Evolutionary conservation across 345 rosid species (phyloP).

Genomic region (Conringia planisiliqua): DNA sequence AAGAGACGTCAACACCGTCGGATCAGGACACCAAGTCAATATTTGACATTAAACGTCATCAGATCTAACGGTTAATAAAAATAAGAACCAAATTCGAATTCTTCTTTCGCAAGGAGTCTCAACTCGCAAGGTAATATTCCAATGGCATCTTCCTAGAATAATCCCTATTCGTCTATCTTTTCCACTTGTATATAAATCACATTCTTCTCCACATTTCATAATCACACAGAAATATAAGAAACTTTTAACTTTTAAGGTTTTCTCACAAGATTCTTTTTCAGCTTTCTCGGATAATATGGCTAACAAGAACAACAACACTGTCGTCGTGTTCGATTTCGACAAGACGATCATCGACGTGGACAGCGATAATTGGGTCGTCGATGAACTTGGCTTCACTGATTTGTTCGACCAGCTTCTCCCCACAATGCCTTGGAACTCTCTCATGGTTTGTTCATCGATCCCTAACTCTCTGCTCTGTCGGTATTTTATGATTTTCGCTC

Average conservation of each 20-base stretch:
- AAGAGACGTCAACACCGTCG: conserved; percentile 25
- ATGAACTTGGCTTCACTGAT: conserved; percentile 61
- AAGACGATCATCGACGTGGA: conserved; percentile 72
- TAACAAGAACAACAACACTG: conserved; percentile 22
- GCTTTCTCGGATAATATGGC: background rate
- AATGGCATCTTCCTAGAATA: conserved; percentile 29
- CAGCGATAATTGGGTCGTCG: conserved; percentile 74
- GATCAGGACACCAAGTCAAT: conserved; percentile 12
- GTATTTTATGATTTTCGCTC: background rate
- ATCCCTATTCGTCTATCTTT: background rate
- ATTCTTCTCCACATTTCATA: conserved; percentile 6
- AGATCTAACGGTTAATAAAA: conserved; percentile 20
- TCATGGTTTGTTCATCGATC: conserved; percentile 48
- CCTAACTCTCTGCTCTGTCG: background rate
- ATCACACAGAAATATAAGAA: background rate
- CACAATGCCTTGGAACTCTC: conserved; percentile 79
- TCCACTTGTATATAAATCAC: conserved; percentile 13
- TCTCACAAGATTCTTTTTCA: background rate
- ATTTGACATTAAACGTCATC: background rate
- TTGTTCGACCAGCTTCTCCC: conserved; percentile 66
- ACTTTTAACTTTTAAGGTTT: background rate
- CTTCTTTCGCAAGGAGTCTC: background rate
- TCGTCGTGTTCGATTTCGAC: conserved; percentile 67
- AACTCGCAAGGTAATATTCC: conserved; percentile 24
- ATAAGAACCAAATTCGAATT: background rate